Percentiles rank a stretch among this genome's conserved stretches.
These are phyloP conservation scores for Monascus ruber DNA, from an alignment of 2,329 filamentous ascomycete genomes.

Conservation along the genomic window DNA sequence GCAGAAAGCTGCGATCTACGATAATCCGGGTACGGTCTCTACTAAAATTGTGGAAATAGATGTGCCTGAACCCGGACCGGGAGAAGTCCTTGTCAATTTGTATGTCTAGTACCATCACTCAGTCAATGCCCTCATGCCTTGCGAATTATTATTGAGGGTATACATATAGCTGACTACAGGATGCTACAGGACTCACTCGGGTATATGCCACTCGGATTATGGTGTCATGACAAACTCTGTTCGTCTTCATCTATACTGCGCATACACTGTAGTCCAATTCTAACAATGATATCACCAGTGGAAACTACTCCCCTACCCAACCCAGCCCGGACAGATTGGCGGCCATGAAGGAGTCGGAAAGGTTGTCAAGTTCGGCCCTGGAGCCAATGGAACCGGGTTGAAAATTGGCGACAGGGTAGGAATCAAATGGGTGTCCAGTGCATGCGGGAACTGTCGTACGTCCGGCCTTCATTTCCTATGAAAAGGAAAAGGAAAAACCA, in stretches of 20 bases:
- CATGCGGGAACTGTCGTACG: conserved; percentile 44
- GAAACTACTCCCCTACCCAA: conserved; percentile 47
- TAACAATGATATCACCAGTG: conserved; percentile 30
- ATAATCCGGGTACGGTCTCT: conserved; percentile 53
- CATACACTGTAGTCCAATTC: not conserved
- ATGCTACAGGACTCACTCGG: conserved; percentile 44
- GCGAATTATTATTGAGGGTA: not conserved
- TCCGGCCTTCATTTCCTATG: not conserved
- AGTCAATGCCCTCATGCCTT: not conserved
- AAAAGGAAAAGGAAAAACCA: not conserved
- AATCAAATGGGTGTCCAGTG: conserved; percentile 55
- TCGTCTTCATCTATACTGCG: not conserved
- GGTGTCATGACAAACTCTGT: conserved; percentile 42
- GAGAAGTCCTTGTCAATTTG: conserved; percentile 53
- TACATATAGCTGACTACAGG: conserved; percentile 2
- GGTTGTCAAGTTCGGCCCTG: conserved; percentile 54
- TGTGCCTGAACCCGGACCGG: conserved; percentile 51
- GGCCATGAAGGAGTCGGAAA: conserved; percentile 59
- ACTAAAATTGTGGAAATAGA: conserved; percentile 54
- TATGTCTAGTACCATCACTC: conserved; percentile 18
- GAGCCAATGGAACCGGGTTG: conserved; percentile 43
- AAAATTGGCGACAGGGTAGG: conserved; percentile 59
- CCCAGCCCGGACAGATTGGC: conserved; percentile 51
- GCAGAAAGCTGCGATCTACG: conserved; percentile 54
- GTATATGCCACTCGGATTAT: conserved; percentile 54